Base-by-base conservation (phyloP, 2,329 filamentous ascomycete genomes). In the Gremmenia infestans region DNA sequence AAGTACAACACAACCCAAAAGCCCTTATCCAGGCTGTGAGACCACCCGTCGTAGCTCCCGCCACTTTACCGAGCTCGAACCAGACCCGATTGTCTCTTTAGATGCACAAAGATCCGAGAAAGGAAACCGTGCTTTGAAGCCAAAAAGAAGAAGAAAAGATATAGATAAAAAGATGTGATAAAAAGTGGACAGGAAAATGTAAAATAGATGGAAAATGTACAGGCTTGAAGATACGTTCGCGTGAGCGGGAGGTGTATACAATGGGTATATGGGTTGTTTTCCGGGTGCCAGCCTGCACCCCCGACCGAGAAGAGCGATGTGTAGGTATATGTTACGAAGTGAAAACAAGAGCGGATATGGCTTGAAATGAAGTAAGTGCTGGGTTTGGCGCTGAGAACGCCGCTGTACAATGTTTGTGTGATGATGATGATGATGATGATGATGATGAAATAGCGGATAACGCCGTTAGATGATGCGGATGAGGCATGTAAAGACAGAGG, bases 181-280 rank as follows among this genome's bases (percentile, higher is more conserved):
- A 50, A 37, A 25, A 54, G 23, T 52, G 7, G 48, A 52, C 39
- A 12, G 52, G 45, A 46, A 55, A 55, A 40, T 12, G 17, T 19
- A 35, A 52, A 32, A 12, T 32, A 4, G 28, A 32, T 32, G 22
- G 22, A 25, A 45, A 22, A 45, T 45, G 23, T 8, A 48, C 45
- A 48, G 25, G 45, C 23, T 48, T 32, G 45, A 48, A 19, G 17
- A 32, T 48, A 48, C 12, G 48, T 60, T 61, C 65, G 66, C 67
- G 67, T 65, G 67, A 68, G 67, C 65, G 67, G 60, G 60, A 58
- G 56, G 57, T 60, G 57, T 60, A 55, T 63, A 63, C 61, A 54
- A 51, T 59, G 65, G 64, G 63, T 67, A 66, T 67, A 65, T 64
- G 55, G 55, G 22, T 28, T 40, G 39, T 56, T 60, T 61, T 58